Evolutionary conservation across 768 basidiomycete genomes (phyloP).

Genomic region (Lentinula lateritia): DNA sequence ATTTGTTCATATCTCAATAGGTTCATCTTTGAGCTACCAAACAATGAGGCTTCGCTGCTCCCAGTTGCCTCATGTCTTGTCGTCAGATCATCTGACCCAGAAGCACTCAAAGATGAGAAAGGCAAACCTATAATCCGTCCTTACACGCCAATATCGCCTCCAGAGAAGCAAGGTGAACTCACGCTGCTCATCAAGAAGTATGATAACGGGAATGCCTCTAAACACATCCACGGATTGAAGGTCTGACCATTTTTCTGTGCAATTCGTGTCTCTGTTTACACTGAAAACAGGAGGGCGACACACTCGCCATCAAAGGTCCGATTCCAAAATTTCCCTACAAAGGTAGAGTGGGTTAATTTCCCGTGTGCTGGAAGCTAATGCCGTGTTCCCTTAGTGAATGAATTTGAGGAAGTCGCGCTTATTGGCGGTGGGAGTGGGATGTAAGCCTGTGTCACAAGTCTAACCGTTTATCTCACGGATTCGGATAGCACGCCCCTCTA

Average conservation of each 20-base stretch:
- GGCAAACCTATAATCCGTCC: constrained; percentile 88
- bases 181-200: constrained; percentile 82
- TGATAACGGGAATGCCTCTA: constrained; percentile 78
- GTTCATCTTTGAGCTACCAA: constrained; percentile 77
- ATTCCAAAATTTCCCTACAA: constrained; percentile 85
- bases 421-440: constrained; percentile 96
- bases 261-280: not conserved
- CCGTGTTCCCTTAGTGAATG: constrained; percentile 49
- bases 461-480: constrained; percentile 1
- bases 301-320: constrained; percentile 86
- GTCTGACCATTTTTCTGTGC: constrained; percentile 17
- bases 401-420: constrained; percentile 80
- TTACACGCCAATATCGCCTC: constrained; percentile 87
- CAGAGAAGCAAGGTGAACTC: constrained; percentile 71
- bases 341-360: constrained; percentile 31
- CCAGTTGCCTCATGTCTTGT: constrained; percentile 77
- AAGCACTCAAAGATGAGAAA: constrained; percentile 61
- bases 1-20: constrained; percentile 25
- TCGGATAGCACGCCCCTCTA: constrained; percentile 71
- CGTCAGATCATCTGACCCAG: constrained; percentile 67
- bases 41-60: constrained; percentile 70
- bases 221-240: constrained; percentile 76
- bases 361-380: not conserved
- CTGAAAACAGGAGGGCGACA: constrained; percentile 57
- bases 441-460: constrained; percentile 31